phyloP scores from a whole-genome alignment of 2,329 filamentous ascomycete genomes.

The Trichophyton rubrum region DNA sequence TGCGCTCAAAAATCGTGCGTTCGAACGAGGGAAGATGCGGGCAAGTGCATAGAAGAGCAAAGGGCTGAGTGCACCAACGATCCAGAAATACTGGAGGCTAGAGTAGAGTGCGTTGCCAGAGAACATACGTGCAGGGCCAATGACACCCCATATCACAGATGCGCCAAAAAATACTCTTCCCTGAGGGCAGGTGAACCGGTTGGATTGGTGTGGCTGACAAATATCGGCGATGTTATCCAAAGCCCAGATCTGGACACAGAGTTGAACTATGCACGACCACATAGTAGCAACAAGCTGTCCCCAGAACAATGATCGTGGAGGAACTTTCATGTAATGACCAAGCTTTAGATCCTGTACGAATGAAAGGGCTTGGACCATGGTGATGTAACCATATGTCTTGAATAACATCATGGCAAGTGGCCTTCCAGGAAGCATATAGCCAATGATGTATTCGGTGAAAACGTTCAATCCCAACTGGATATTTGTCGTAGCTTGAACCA shows the following conservation, averaged over 20 bases:
- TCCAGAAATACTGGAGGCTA: conserved; percentile 57
- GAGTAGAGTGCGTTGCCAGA: conserved; percentile 50
- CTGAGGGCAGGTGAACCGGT: conserved; percentile 48
- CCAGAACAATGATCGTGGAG: conserved; percentile 40
- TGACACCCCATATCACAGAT: conserved; percentile 60
- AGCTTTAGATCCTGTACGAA: conserved; percentile 56
- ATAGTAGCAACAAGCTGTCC: conserved; percentile 41
- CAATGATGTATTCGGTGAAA: conserved; percentile 59
- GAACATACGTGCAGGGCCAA: conserved; percentile 60
- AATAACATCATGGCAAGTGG: conserved; percentile 68
- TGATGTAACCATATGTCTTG: conserved; percentile 60
- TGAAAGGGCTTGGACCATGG: conserved; percentile 53
- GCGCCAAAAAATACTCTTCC: conserved; percentile 54
- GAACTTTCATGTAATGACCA: conserved; percentile 52
- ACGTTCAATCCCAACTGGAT: conserved; percentile 57
- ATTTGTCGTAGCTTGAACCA: conserved; percentile 59
- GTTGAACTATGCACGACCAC: conserved; percentile 40
- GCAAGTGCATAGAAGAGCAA: conserved; percentile 51
- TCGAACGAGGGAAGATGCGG: conserved; percentile 47
- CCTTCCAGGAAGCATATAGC: conserved; percentile 59
- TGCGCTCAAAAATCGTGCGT: conserved; percentile 53
- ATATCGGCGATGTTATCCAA: conserved; percentile 48
- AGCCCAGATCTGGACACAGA: conserved; percentile 35
- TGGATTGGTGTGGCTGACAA: conserved; percentile 47
- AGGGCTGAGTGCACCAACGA: conserved; percentile 52